Base-by-base conservation (phyloP, 805 yeast species). In the Pichia kluyveri region DNA sequence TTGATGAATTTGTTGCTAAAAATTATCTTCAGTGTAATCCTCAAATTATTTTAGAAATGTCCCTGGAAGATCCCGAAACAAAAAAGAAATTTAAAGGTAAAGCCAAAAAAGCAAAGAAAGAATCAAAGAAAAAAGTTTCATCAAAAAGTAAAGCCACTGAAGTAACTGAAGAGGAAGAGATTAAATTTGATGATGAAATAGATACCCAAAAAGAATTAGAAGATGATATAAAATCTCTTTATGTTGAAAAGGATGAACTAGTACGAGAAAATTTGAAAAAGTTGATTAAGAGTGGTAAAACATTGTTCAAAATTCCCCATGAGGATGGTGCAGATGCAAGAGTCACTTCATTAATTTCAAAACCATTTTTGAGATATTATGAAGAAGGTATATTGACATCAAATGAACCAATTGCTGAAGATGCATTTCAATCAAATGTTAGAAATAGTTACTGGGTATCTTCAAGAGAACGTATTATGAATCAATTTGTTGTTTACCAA, bases 361-460 rank as follows among this genome's bases (percentile, higher is more conserved):
- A 93, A 59, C 72, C 81, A 3, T 93, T 83, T 58, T 59, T 82
- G 28, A 68, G 78, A 32, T 77, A 73, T 55, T 89, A 86, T 59
- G 96, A 90, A 52, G 77, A 80, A 47, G 89, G 86, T 0, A 65
- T 79, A 0, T 63, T 93, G 46, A 75, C 83, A 1, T 87, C 97
- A 0, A 80, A 80, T 51, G 83, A 77, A 47, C 75, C 76, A 14
- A 69, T 79, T 48, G 97, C 98, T 0, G 73, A 75, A 48, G 83
- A 85, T 48, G 96, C 95, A 2, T 68, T 93, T 41, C 70, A 77
- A n/a, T 72, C 86, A 58, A 87, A 87, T 51, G 80, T 88, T 0
- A 70, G 82, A 12, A 87, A 93, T 37, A 80, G 96, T 9, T 93
- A 93, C 64, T 93, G 99, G 99, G 79, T 85, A 58, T 85, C 96